phyloP scores from a whole-genome alignment of 768 basidiomycete species.

The Grammothele lineata region DNA sequence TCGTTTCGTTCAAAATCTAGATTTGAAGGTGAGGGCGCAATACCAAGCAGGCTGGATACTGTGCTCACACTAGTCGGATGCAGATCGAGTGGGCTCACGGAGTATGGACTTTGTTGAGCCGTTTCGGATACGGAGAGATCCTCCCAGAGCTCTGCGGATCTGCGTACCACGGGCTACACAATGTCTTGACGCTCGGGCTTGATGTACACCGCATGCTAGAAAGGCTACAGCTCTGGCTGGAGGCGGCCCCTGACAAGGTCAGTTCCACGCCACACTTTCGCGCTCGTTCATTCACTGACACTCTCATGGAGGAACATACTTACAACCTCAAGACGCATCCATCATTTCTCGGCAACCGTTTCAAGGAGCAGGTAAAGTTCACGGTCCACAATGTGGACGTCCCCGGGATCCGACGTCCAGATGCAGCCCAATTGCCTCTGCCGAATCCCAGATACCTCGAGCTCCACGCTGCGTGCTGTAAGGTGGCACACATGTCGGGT shows the following conservation, averaged over 20 bases:
- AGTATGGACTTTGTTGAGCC: background rate
- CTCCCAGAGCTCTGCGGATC: background rate
- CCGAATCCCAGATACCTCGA: background rate
- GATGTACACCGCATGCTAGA: background rate
- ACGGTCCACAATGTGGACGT: background rate
- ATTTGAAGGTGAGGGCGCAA: background rate
- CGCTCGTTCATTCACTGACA: background rate
- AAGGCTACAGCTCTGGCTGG: background rate
- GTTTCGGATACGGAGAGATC: background rate
- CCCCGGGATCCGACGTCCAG: background rate
- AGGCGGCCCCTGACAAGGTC: background rate
- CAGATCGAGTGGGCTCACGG: background rate
- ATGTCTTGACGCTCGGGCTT: background rate
- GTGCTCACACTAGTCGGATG: background rate
- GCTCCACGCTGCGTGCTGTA: background rate
- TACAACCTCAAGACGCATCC: background rate
- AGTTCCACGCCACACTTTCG: background rate
- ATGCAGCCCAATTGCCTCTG: background rate
- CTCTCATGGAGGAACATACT: background rate
- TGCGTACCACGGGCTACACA: background rate
- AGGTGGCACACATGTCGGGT: slow-evolving; percentile 1
- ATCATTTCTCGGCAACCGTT: background rate
- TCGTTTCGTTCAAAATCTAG: background rate
- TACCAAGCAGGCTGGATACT: background rate
- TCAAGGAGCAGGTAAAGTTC: background rate